Conservation (phyloP, 148 eudicot genomes). For the Spergularia bocconei region DNA sequence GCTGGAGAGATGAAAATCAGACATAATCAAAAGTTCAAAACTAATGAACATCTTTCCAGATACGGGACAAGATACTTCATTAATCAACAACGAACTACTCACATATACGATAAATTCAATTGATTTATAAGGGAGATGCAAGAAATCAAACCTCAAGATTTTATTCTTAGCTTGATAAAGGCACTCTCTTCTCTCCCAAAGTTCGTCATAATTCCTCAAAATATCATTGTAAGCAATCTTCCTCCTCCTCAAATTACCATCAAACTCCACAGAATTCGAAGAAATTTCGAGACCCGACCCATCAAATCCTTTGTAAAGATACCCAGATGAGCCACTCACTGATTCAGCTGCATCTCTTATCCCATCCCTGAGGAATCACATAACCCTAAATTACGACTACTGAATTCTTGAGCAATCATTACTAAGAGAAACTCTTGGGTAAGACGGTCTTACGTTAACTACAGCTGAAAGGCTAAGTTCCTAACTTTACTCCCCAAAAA, state of each 20-base stretch:
- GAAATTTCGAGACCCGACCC: conserved; percentile 20
- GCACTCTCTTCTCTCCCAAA: conserved; percentile 28
- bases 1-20: too few relatives aligned
- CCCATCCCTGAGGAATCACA: conserved; percentile 22
- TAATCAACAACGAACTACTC: too few relatives aligned
- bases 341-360: conserved; percentile 28
- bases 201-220: conserved; percentile 45
- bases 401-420: neutral
- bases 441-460: neutral
- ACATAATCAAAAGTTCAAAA: too few relatives aligned
- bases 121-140: neutral
- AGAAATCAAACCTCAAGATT: conserved; percentile 52
- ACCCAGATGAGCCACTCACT: conserved; percentile 27
- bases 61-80: too few relatives aligned
- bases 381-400: neutral
- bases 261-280: conserved; percentile 28
- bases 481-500: neutral
- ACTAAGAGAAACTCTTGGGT: neutral
- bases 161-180: conserved; percentile 51
- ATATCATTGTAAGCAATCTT: conserved; percentile 34
- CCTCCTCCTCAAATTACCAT: conserved; percentile 38
- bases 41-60: too few relatives aligned
- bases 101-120: neutral
- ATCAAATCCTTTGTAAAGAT: conserved; percentile 25
- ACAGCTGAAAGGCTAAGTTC: neutral